Evolutionary conservation across 2,329 filamentous ascomycete genomes (phyloP).

Genomic region (Lecanicillium sp.): DNA sequence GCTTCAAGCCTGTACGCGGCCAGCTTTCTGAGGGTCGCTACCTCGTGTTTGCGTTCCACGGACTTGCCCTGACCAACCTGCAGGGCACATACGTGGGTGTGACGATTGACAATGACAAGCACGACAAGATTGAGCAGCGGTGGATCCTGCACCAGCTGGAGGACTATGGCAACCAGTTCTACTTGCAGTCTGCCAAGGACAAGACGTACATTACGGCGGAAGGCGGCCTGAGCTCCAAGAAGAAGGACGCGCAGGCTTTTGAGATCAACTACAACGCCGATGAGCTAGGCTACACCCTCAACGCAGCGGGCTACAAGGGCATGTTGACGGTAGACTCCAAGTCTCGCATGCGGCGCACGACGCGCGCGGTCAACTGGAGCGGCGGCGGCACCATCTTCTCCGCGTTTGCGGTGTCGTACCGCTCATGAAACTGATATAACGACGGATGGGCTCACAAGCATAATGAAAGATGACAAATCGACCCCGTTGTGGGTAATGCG

Average conservation of each 20-base stretch:
- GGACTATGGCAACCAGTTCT: constrained; percentile 18
- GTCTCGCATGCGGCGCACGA: background rate
- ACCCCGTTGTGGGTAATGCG: no score
- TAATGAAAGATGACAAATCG: no score
- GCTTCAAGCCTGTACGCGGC: constrained; percentile 46
- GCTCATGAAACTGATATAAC: background rate
- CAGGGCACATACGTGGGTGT: constrained; percentile 21
- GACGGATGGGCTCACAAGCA: no score
- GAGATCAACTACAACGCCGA: constrained; percentile 7
- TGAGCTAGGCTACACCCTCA: constrained; percentile 1
- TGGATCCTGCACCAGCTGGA: constrained; percentile 39
- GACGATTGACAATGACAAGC: constrained; percentile 17
- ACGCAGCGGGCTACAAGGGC: background rate
- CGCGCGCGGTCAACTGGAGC: background rate
- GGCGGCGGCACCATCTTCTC: background rate
- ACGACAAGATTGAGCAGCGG: constrained; percentile 37
- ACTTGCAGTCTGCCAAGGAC: constrained; percentile 23
- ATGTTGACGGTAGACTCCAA: background rate
- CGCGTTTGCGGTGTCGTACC: constrained; percentile 1
- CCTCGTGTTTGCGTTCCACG: constrained; percentile 40
- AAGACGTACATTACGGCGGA: constrained; percentile 18
- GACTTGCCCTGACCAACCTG: constrained; percentile 31
- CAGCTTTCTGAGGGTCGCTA: constrained; percentile 47
- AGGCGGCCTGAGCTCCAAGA: constrained; percentile 13
- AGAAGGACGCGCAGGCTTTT: background rate